Percentiles rank a stretch among this genome's conserved stretches.
These are phyloP conservation scores for Pseudopithomyces chartarum DNA, from an alignment of 2,329 filamentous ascomycete genomes.

Conservation along the genomic window DNA sequence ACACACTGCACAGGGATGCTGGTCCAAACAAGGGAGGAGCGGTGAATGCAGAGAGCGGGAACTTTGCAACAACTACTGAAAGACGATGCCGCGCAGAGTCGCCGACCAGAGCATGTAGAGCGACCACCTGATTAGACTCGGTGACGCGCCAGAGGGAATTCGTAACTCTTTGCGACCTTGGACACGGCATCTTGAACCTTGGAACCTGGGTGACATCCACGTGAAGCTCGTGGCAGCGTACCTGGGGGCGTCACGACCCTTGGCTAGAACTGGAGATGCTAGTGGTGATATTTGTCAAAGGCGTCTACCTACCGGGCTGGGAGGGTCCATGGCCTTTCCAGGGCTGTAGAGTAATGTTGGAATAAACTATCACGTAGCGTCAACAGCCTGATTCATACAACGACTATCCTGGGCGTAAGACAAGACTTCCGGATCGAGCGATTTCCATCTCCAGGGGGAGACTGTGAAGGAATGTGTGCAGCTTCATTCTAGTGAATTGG, in stretches of 20 bases:
- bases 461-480: constrained; percentile 14
- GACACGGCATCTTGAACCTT: neutral
- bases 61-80: neutral
- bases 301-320: neutral
- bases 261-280: neutral
- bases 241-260: neutral
- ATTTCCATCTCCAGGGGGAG: neutral
- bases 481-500: constrained; percentile 5
- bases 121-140: no score
- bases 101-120: no score
- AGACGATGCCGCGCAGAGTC: neutral
- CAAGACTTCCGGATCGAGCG: neutral
- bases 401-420: neutral
- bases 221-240: neutral
- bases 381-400: neutral
- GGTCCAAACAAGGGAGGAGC: no score
- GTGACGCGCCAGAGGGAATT: neutral
- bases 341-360: neutral
- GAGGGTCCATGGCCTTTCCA: neutral
- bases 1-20: no score
- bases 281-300: neutral
- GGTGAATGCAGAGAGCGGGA: no score
- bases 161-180: neutral
- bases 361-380: neutral
- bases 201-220: neutral